Evolutionary conservation across 2,329 filamentous ascomycete genomes (phyloP), one percentile per base, ranked within the genome.

Genomic region (Trichoderma sp.): DNA sequence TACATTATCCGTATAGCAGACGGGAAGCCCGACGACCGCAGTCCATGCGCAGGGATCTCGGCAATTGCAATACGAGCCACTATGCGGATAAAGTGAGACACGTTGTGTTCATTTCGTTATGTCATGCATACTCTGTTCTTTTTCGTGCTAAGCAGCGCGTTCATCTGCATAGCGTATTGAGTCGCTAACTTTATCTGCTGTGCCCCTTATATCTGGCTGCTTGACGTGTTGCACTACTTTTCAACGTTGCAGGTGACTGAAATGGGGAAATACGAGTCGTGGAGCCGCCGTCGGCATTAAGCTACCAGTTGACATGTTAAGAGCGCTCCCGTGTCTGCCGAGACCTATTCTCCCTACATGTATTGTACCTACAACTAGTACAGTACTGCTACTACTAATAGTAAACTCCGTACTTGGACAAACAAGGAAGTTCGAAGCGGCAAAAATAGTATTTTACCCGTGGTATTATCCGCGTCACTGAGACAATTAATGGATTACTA

Each of bases 221-320:
- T 49, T 24, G 21, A 49, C 10, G n/a, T 57, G 29, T 57, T 35
- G 6, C 29, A 33, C 29, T 35, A 19, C 35, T 21, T 57, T 29
- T 43, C 10, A 24, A 27, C 8, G 33, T 49, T 27, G n/a, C 53
- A 56, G 53, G 13, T 58, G 62, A 57, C 53, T 66, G n/a, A 37
- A 37, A 1, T 19, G 6, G 52, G 53, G 63, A 5, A 29, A 47
- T 40, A 35, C 37, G 37, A 66, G 24, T 40, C 19, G 62, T 52
- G 62, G 62, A 35, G 27, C 57, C 14, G 29, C 19, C 6, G 11
- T 33, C 53, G 63, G 63, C 53, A 58, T 66, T 47, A 66, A 27
- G 53, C 5, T 47, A 27, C n/a, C n/a, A n/a, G n/a, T n/a, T n/a
- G n/a, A n/a, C 24, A 55, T 4, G 37, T 19, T 40, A 19, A 49